Percentiles rank a stretch among this genome's conserved stretches.
phyloP scores from a whole-genome alignment of 345 rosid species.

The Cardamine chenopodiifolia region DNA sequence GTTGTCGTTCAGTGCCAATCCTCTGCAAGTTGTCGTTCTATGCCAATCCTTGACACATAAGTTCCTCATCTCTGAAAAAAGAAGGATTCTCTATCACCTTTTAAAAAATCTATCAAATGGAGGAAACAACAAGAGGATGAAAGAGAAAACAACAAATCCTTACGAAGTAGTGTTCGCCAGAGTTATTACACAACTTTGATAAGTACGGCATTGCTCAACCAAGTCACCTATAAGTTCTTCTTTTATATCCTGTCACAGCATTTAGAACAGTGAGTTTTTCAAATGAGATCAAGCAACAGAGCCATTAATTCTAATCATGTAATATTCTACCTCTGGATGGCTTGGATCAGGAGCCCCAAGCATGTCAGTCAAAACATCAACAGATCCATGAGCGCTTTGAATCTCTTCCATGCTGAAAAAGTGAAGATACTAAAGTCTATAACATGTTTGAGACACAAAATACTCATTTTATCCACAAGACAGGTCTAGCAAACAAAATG shows the following conservation, averaged over 20 bases:
- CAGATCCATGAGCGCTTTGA: conserved; percentile 69
- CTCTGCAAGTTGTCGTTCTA: no score
- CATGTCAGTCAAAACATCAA: conserved; percentile 83
- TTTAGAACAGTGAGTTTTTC: conserved; percentile 10
- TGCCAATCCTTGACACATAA: conserved; percentile 65
- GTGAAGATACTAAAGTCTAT: background rate
- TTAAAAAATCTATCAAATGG: background rate
- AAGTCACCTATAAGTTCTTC: conserved; percentile 90
- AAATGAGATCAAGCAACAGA: conserved; percentile 17
- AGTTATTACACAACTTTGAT: conserved; percentile 77
- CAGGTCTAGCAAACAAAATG: conserved; percentile 1
- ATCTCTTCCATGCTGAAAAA: conserved; percentile 72
- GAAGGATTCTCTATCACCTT: conserved; percentile 39
- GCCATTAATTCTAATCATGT: conserved; percentile 5
- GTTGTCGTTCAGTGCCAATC: conserved; percentile 80
- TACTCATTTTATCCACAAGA: no score
- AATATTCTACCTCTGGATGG: conserved; percentile 63
- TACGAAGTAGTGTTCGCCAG: conserved; percentile 77
- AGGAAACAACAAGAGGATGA: conserved; percentile 1
- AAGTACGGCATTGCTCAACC: conserved; percentile 86
- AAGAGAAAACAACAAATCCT: conserved; percentile 36
- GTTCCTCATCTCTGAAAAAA: conserved; percentile 72
- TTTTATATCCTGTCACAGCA: conserved; percentile 66
- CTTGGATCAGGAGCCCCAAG: conserved; percentile 84
- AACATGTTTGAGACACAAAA: no score